These are phyloP conservation scores for Podochytrium sp. DNA, from an alignment of 192 early-diverging fungal genomes.

Conservation along the genomic window DNA sequence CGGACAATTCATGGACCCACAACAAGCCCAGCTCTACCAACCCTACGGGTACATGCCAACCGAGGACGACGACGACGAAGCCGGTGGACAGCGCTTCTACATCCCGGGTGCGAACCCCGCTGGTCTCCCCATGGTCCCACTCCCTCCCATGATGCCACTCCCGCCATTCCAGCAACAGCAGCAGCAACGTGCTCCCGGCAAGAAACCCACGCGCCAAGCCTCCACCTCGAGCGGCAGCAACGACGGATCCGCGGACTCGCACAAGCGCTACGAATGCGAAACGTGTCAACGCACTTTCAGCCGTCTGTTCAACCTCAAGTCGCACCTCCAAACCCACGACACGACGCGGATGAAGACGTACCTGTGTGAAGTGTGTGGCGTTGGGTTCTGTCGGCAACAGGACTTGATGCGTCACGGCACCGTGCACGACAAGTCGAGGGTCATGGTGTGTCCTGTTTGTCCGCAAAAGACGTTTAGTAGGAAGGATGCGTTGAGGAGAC, in stretches of 20 bases:
- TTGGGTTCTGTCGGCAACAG: conserved; percentile 31
- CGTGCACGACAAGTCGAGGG: conserved; percentile 20
- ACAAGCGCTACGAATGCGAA: conserved; percentile 39
- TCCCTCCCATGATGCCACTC: not conserved
- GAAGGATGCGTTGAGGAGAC: conserved; percentile 35
- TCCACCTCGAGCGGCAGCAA: not conserved
- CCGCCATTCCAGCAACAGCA: not conserved
- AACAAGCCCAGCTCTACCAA: no score
- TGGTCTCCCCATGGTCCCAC: not conserved
- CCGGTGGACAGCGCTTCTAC: not conserved
- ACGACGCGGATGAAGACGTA: conserved; percentile 15
- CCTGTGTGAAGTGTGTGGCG: conserved; percentile 17
- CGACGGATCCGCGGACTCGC: not conserved
- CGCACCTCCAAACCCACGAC: conserved; percentile 58
- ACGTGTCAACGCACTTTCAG: conserved; percentile 53
- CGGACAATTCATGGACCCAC: no score
- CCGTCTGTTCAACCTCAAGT: conserved; percentile 67
- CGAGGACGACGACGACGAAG: not conserved
- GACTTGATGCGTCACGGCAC: conserved; percentile 25
- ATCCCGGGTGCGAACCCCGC: not conserved
- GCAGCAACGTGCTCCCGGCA: not conserved
- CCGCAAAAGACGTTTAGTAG: conserved; percentile 26
- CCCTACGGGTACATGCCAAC: no score
- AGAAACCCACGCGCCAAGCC: no score
- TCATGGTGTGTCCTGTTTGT: conserved; percentile 17